A percentile compares a stretch with the other conserved stretches of the same genome.
These are phyloP conservation scores for Boletellus deceptivus DNA, from an alignment of 1,284 basidiomycete species.

Conservation along the genomic window DNA sequence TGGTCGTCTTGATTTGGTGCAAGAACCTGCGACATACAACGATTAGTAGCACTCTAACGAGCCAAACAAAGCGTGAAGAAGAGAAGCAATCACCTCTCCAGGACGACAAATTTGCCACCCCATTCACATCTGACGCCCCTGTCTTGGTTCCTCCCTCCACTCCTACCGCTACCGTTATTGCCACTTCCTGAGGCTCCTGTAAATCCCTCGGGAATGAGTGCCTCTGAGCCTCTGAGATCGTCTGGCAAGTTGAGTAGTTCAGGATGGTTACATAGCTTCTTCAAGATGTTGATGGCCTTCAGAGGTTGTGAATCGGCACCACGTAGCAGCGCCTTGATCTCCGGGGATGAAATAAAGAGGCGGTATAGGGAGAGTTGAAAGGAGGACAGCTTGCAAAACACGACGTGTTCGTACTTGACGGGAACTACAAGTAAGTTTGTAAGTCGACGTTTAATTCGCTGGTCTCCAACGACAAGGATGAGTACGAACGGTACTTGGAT, in stretches of 20 bases:
- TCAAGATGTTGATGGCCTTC: slow-evolving; percentile 95
- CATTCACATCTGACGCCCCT: slow-evolving; percentile 66
- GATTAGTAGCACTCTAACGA: not conserved
- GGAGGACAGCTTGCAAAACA: slow-evolving; percentile 89
- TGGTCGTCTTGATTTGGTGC: slow-evolving; percentile 76
- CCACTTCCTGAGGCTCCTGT: slow-evolving; percentile 47
- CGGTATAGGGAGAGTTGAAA: slow-evolving; percentile 91
- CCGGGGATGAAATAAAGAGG: slow-evolving; percentile 92
- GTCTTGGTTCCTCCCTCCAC: slow-evolving; percentile 48
- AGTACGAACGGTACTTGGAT: slow-evolving; percentile 87
- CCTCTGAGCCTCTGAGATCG: slow-evolving; percentile 85
- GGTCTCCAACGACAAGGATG: not conserved
- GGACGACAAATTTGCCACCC: slow-evolving; percentile 91
- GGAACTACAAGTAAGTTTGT: slow-evolving; percentile 61
- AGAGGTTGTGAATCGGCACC: slow-evolving; percentile 94
- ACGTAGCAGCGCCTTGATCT: slow-evolving; percentile 88
- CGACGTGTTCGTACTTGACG: slow-evolving; percentile 99
- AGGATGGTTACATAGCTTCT: slow-evolving; percentile 98
- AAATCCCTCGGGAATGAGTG: slow-evolving; percentile 84
- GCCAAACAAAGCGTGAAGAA: not conserved
- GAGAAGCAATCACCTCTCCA: slow-evolving; percentile 69
- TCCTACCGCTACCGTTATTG: slow-evolving; percentile 24
- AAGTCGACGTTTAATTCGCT: slow-evolving; percentile 3
- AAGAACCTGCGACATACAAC: slow-evolving; percentile 65
- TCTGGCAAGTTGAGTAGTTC: slow-evolving; percentile 87